A percentile compares a stretch with the other conserved stretches of the same genome.
Evolutionary conservation across 208 protist genomes (phyloP).

Genomic region (Naegleria lovaniensis): DNA sequence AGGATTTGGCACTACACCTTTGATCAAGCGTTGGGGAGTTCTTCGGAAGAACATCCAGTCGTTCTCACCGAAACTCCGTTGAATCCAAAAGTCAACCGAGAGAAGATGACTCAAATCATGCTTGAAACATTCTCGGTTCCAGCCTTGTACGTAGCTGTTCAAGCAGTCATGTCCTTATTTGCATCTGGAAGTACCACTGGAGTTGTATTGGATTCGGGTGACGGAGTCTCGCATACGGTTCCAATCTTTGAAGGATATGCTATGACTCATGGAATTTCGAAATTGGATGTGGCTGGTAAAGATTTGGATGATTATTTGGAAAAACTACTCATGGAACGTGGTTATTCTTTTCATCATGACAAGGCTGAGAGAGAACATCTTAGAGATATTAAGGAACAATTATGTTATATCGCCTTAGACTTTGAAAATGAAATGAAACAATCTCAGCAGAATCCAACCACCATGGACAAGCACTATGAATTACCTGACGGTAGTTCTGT

Average conservation of each 20-base stretch:
- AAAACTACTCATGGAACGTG: too few species aligned
- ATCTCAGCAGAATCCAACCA: constrained; percentile 35
- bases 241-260: neutral
- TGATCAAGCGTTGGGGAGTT: neutral
- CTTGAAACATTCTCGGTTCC: neutral
- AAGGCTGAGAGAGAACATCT: constrained; percentile 61
- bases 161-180: neutral
- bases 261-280: neutral
- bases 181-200: neutral
- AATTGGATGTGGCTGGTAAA: constrained; percentile 33
- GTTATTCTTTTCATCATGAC: too few species aligned
- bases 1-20: constrained; percentile 47
- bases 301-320: constrained; percentile 63
- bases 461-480: constrained; percentile 51
- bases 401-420: constrained; percentile 45
- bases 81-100: constrained; percentile 56
- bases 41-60: constrained; percentile 29
- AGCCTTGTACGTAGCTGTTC: neutral
- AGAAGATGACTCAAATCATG: neutral
- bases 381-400: constrained; percentile 67
- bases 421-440: constrained; percentile 57
- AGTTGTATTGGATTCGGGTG: neutral
- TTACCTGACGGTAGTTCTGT: constrained; percentile 74
- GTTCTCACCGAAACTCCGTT: constrained; percentile 51
- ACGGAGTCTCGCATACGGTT: neutral